These are phyloP conservation scores for Dittrichia graveolens DNA, from an alignment of 129 eudicot species.

Conservation along the genomic window DNA sequence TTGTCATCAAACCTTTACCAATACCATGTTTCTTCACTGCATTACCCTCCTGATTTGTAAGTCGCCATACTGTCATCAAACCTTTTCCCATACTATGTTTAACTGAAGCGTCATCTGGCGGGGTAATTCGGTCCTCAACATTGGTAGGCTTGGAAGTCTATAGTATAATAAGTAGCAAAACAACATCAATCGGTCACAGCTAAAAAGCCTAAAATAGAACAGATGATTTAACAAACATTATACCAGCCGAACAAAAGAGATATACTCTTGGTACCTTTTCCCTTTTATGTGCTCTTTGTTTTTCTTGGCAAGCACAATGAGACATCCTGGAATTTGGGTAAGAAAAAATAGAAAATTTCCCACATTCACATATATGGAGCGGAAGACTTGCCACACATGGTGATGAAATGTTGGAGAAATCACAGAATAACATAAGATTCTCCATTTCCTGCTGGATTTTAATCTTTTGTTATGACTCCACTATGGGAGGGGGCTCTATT, in stretches of 20 bases:
- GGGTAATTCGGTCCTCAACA: constrained; percentile 36
- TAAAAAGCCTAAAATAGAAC: not conserved
- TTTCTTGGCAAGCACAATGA: constrained; percentile 54
- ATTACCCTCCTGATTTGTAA: constrained; percentile 34
- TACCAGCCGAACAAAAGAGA: constrained; percentile 10
- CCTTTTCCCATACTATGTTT: constrained; percentile 93
- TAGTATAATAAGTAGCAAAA: constrained; percentile 9
- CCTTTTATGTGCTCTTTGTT: constrained; percentile 50
- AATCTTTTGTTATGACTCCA: not conserved
- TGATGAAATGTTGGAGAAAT: not conserved
- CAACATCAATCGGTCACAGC: constrained; percentile 10
- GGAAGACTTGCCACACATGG: not conserved
- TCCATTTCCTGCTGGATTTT: not conserved
- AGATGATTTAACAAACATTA: constrained; percentile 2
- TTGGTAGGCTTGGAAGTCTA: constrained; percentile 48
- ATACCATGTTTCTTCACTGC: constrained; percentile 61
- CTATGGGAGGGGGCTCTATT: not conserved
- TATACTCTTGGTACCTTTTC: constrained; percentile 57
- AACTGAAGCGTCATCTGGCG: constrained; percentile 35
- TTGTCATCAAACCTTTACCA: constrained; percentile 92
- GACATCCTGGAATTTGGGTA: constrained; percentile 47
- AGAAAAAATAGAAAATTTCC: not conserved
- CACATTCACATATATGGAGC: constrained; percentile 5
- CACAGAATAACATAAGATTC: constrained; percentile 9
- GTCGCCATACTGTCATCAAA: constrained; percentile 65